Conservation (phyloP, 305 asterid genomes). For the Fraxinus angustifolia region DNA sequence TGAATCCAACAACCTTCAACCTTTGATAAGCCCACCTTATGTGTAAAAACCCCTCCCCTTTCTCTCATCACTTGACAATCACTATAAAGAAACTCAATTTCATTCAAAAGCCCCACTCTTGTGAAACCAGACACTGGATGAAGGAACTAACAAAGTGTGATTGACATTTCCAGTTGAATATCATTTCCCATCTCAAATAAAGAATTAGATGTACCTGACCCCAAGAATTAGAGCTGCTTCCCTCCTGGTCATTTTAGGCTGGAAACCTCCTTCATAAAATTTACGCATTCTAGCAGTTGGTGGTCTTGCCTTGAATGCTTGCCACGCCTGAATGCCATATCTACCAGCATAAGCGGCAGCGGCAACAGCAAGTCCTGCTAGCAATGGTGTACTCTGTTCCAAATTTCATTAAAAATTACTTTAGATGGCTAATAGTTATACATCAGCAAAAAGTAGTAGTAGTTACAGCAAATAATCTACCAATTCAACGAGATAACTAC, state of each 20-base stretch:
- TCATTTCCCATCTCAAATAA: not conserved
- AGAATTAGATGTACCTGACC: constrained; percentile 45
- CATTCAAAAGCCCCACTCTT: not conserved
- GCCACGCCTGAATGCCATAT: constrained; percentile 82
- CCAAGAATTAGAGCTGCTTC: constrained; percentile 95
- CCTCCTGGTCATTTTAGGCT: constrained; percentile 76
- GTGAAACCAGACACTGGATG: not conserved
- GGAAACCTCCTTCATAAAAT: constrained; percentile 92
- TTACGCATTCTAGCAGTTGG: constrained; percentile 75
- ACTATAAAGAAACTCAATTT: not conserved
- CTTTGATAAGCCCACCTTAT: not conserved
- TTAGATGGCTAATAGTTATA: not conserved
- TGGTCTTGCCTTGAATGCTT: constrained; percentile 81
- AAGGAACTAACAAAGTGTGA: not conserved
- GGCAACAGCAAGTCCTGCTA: constrained; percentile 72
- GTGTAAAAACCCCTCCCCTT: not conserved
- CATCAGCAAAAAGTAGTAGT: not conserved
- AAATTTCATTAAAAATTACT: constrained; percentile 7
- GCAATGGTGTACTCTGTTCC: constrained; percentile 56
- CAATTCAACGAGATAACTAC: not conserved
- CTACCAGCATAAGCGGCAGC: constrained; percentile 82
- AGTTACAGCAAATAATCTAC: not conserved
- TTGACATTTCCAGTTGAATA: not conserved
- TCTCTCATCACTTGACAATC: constrained; percentile 1
- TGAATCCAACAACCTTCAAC: not conserved